Evolutionary conservation across 2,329 filamentous ascomycete species (phyloP).

Genomic region (Talaromyces pinophilus): DNA sequence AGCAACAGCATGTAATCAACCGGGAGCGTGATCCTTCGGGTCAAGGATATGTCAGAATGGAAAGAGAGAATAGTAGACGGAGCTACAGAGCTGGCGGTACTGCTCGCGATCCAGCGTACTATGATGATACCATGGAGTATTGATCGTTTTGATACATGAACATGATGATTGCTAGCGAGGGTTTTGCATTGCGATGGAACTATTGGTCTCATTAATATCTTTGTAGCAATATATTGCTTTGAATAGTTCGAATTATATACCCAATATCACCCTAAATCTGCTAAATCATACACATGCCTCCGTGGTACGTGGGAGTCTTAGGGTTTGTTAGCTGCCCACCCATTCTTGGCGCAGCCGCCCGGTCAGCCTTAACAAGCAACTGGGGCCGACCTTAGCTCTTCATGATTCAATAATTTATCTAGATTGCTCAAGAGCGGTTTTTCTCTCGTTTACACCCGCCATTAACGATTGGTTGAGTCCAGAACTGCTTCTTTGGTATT

Average conservation of each 20-base stretch:
- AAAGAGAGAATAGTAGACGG: conserved; percentile 13
- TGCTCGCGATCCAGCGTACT: conserved; percentile 12
- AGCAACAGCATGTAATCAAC: not conserved
- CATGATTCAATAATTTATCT: not conserved
- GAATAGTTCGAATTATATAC: not conserved
- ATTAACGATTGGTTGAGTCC: not conserved
- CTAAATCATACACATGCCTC: not conserved
- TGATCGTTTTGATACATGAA: conserved; percentile 5
- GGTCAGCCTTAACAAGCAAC: conserved; percentile 16
- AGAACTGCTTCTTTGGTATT: not conserved
- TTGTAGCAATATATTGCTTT: conserved; percentile 6
- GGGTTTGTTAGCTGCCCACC: not conserved
- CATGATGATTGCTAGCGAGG: not conserved
- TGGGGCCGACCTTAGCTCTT: conserved; percentile 6
- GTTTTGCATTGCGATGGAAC: not conserved
- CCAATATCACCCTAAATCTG: conserved; percentile 1
- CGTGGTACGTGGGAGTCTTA: not conserved
- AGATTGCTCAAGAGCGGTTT: not conserved
- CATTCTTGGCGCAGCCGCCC: conserved; percentile 4
- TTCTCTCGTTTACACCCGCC: not conserved
- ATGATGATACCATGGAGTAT: conserved; percentile 22
- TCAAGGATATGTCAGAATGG: conserved; percentile 6
- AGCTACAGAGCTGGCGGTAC: conserved; percentile 1
- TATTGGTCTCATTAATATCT: not conserved
- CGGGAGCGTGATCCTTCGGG: not conserved